Evolutionary conservation across 208 protist genomes (phyloP).

Genomic region (Wallacemonas sp.): DNA sequence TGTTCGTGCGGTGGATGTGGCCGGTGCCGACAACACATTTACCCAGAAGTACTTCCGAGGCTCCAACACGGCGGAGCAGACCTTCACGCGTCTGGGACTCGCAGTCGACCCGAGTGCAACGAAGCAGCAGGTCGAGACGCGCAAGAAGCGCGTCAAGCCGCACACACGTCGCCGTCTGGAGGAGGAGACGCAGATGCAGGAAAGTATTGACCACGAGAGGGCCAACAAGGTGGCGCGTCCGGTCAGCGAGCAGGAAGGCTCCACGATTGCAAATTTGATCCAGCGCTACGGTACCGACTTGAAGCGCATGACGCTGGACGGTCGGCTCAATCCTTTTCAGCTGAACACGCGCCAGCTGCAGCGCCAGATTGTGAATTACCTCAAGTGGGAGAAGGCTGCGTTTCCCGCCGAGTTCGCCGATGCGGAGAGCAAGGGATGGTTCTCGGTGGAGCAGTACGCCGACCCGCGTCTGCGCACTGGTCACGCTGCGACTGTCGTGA

Average conservation of each 20-base stretch:
- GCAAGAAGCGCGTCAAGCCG: constrained; percentile 52
- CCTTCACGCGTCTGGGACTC: constrained; percentile 78
- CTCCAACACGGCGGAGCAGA: constrained; percentile 64
- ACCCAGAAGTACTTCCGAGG: constrained; percentile 84
- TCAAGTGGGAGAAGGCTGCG: constrained; percentile 75
- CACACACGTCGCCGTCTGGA: constrained; percentile 46
- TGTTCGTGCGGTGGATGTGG: constrained; percentile 67
- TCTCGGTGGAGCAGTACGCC: constrained; percentile 65
- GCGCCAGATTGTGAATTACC: constrained; percentile 82
- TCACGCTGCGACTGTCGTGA: background rate
- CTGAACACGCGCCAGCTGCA: constrained; percentile 87
- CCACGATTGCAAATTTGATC: constrained; percentile 72
- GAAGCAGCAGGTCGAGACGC: constrained; percentile 32
- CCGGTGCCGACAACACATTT: constrained; percentile 75
- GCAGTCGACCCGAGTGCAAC: constrained; percentile 59
- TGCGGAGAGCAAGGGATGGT: constrained; percentile 74
- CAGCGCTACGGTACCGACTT: constrained; percentile 70
- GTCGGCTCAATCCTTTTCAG: constrained; percentile 84
- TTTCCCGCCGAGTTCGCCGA: constrained; percentile 73
- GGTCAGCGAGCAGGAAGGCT: constrained; percentile 78
- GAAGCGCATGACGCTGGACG: constrained; percentile 83
- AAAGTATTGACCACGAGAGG: constrained; percentile 31
- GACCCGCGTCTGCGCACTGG: constrained; percentile 57
- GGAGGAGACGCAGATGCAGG: constrained; percentile 47
- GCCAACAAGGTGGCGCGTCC: constrained; percentile 53